Evolutionary conservation across 73 alveolate species (phyloP), one percentile per base, ranked within the genome.

Genomic region (Symbiodinium pilosum): DNA sequence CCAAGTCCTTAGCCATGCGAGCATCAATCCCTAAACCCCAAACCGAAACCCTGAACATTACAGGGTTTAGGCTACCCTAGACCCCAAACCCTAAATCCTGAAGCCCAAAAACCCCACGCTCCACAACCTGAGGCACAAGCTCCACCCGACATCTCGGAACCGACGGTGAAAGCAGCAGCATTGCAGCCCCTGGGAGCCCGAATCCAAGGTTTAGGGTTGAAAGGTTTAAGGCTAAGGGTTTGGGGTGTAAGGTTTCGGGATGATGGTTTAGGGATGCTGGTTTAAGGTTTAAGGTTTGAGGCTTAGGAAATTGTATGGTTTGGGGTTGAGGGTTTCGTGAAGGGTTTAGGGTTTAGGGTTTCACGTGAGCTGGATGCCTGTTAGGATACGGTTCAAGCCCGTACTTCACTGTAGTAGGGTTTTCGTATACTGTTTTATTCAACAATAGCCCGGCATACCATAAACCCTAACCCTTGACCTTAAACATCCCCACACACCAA

Each of bases 131-230:
- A 24, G 77, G 77, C 30, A 30, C 43, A 8, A 32, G n/a, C 97
- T 30, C 97, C 97, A 6, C 97, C 97, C 20, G 97, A 91, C 97
- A 91, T 91, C 88, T 91, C 97, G 41, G 97, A 91, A 32, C 97
- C 97, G 41, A 91, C 40, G 89, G 97, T 91, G 43, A 91, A 91
- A 40, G 97, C 97, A 4, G 97, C 97, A 4, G 97, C 97, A 14
- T 91, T 91, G 97, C 97, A 91, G 40, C 97, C 97, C 97, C 97
- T 91, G 89, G 32, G 32, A 32, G 18, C 85, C 6, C 34, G 77
- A 36, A 36, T 64, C 28, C 36, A 5, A 36, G 77, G 77, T 64
- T 64, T 64, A 64, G 77, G 77, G 77, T 20, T 59, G 1, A 21
- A 14, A 36, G 77, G 73, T 20, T 26, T 64, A 7, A 26, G 77